Base-by-base conservation (phyloP, 768 basidiomycete genomes). In the Coprinopsis sp. region DNA sequence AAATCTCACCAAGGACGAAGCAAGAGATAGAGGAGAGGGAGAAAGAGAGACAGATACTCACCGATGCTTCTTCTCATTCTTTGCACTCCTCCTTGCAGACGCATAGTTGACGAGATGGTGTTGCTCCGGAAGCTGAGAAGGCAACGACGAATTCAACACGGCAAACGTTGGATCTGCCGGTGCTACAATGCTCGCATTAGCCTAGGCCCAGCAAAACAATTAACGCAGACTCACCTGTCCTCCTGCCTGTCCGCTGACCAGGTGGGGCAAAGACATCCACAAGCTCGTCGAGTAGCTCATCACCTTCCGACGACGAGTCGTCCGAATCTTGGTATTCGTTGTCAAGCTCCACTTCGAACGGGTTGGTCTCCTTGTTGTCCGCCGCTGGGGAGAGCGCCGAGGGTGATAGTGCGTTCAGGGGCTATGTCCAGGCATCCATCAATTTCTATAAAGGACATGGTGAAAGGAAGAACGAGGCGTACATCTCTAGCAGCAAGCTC, bases 141-240 rank as follows among this genome's bases (percentile, higher is more conserved):
- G 88, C 3, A 94, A 73, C 19, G 89, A 91, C 1, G 89, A 88
- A 58, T 93, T 86, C 24, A 96, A 77, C n/a, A 94, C 88, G 3
- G 91, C 87, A 60, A 64, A 67, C 33, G 63, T 61, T 7, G 60
- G 56, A 22, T 49, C 48, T 22, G 27, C 28, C 53, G 51, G 10
- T 51, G 49, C 33, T 50, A 43, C 18, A 36, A 23, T 0, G 50
- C 37, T n/a, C n/a, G n/a, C n/a, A n/a, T n/a, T n/a, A n/a, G n/a
- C n/a, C n/a, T n/a, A n/a, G n/a, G n/a, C n/a, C n/a, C n/a, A n/a
- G n/a, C n/a, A n/a, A n/a, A n/a, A n/a, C n/a, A n/a, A n/a, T n/a
- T n/a, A n/a, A n/a, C n/a, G n/a, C n/a, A n/a, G n/a, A n/a, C n/a
- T n/a, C n/a, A n/a, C n/a, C n/a, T n/a, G n/a, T n/a, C n/a, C n/a